phyloP scores from a whole-genome alignment of 192 early-diverging fungal genomes.

The Pilobolus umbonatus region DNA sequence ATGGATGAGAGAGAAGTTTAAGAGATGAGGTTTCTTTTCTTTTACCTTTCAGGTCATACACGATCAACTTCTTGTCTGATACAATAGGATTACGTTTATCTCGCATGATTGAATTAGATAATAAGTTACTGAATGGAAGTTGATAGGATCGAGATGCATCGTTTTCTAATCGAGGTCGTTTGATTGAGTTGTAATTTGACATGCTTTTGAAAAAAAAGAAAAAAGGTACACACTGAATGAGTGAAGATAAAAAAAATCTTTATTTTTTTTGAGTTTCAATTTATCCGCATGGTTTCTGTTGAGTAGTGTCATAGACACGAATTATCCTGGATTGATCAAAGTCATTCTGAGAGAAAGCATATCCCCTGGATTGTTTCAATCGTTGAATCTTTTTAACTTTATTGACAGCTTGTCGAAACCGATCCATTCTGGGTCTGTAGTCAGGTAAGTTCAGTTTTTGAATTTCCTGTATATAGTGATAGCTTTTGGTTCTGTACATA shows the following conservation, averaged over 20 bases:
- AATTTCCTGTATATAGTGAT: conserved; percentile 98
- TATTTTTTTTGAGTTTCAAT: neutral
- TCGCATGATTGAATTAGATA: conserved; percentile 9
- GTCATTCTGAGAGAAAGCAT: conserved; percentile 97
- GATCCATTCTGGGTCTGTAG: conserved; percentile 93
- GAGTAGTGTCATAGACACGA: conserved; percentile 51
- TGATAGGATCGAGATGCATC: too few relatives aligned
- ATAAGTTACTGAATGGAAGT: conserved; percentile 12
- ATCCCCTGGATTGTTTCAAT: conserved; percentile 83
- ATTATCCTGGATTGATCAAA: conserved; percentile 68
- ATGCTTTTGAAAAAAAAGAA: too few relatives aligned
- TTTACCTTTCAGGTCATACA: conserved; percentile 16
- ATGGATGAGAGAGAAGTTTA: too few relatives aligned
- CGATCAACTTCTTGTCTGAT: conserved; percentile 16
- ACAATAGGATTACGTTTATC: conserved; percentile 11
- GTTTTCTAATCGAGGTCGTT: too few relatives aligned
- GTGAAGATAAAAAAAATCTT: too few relatives aligned
- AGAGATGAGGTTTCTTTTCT: neutral
- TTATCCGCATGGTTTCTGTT: conserved; percentile 48
- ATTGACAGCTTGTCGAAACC: conserved; percentile 94
- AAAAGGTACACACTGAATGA: too few relatives aligned
- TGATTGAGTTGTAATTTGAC: too few relatives aligned
- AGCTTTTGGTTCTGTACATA: conserved; percentile 72
- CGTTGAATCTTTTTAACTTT: conserved; percentile 93
- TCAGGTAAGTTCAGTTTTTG: conserved; percentile 98